A percentile compares a stretch with the other conserved stretches of the same genome.
These are phyloP conservation scores for Exutisphaerella laricina DNA, from an alignment of 2,329 filamentous ascomycete genomes.

Conservation along the genomic window DNA sequence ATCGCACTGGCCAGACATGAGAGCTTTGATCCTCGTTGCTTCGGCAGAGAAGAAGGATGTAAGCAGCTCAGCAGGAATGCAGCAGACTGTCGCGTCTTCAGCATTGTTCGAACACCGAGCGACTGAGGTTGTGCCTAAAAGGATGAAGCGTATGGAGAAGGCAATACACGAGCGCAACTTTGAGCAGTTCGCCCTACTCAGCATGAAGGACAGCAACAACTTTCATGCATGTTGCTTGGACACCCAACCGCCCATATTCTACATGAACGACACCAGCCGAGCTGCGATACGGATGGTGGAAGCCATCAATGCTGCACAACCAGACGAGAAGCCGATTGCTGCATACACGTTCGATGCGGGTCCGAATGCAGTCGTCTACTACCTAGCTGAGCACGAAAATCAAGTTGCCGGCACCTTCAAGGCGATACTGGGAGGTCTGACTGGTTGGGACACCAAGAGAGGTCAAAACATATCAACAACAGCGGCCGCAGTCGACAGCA, in stretches of 20 bases:
- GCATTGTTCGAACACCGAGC: slow-evolving; percentile 78
- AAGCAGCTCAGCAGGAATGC: slow-evolving; percentile 89
- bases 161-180: slow-evolving; percentile 78
- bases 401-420: slow-evolving; percentile 74
- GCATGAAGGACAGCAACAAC: slow-evolving; percentile 94
- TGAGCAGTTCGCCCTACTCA: slow-evolving; percentile 76
- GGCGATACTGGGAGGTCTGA: slow-evolving; percentile 55
- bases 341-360: slow-evolving; percentile 98
- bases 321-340: slow-evolving; percentile 69
- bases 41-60: slow-evolving; percentile 95
- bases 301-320: slow-evolving; percentile 65
- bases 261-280: slow-evolving; percentile 89
- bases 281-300: slow-evolving; percentile 87
- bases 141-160: slow-evolving; percentile 80
- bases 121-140: slow-evolving; percentile 67
- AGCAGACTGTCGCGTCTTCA: slow-evolving; percentile 88
- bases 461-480: slow-evolving; percentile 52
- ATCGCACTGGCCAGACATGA: slow-evolving; percentile 92
- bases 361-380: slow-evolving; percentile 96
- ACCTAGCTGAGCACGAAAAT: slow-evolving; percentile 70
- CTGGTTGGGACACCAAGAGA: slow-evolving; percentile 62
- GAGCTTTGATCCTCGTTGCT: slow-evolving; percentile 82
- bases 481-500: slow-evolving; percentile 50
- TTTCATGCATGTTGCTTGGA: slow-evolving; percentile 96
- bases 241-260: slow-evolving; percentile 96